Base-by-base conservation (phyloP, 208 protist genomes). In the Angomonas deanei region DNA sequence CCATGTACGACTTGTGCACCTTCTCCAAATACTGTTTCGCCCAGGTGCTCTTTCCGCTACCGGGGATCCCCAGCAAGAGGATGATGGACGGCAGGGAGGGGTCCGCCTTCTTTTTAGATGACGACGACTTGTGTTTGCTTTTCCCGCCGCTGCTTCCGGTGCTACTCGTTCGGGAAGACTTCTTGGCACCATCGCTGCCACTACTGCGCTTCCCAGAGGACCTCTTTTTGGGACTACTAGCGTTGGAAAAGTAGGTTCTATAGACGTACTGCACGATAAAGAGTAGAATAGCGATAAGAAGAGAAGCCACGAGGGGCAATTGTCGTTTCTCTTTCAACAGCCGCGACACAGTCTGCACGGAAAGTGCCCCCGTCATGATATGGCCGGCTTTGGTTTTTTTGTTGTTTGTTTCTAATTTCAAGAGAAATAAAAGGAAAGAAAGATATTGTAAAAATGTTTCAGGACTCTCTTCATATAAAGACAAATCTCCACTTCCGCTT, bases 21-120 rank as follows among this genome's bases (percentile, higher is more conserved):
- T 74, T 72, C 24, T 78, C 61, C 4, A 81, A 32, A 63, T 90
- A 94, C 64, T 86, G 73, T 19, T 64, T 74, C 23, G 82, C 72
- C 85, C 88, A 94, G 30, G 80, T 83, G 49, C 78, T 84, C 70
- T 94, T 94, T 17, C 88, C 88, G 56, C 84, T 91, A 28, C 84
- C 84, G 54, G 80, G 68, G 15, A 94, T 87, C 58, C 88, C 88
- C 19, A 92, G 58, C 0, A 91, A 71, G 11, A 92, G 23, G 39
- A 89, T 47, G 8, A 94, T 4, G 17, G 73, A 82, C 0, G 88
- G 88, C n/a, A 84, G 70, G 3, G 64, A 69, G 2, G 74, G 65
- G 26, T 86, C 78, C 3, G 58, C 27, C 47, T 77, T 68, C 24
- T 64, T 65, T 27, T 36, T 59, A 15, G 23, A 42, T 30, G 67